Base-by-base conservation (phyloP, 2,329 filamentous ascomycete species). In the Colletotrichum nymphaeae region DNA sequence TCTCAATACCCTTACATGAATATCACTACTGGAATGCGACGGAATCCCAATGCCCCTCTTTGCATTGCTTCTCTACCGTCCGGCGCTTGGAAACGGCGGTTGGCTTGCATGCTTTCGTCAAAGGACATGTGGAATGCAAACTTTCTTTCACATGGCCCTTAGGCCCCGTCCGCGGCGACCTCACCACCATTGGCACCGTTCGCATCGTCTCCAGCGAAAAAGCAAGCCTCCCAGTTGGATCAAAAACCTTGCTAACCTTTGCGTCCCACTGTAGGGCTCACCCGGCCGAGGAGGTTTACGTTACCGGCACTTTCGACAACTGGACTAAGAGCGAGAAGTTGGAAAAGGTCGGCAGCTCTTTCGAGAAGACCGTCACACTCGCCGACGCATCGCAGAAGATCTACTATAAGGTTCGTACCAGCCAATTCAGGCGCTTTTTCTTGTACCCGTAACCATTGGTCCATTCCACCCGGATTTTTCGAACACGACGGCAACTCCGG, bases 221-320 rank as follows among this genome's bases (percentile, higher is more conserved):
- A 32, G 63, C 64, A 64, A 37, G 68, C 63, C n/a, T 35, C 24
- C 19, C 5, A 32, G 26, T n/a, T 30, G 14, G n/a, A 58, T 9
- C 22, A 55, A 14, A 37, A 60, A 62, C 66, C 26, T 63, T 49
- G 73, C 73, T 75, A 72, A 75, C 69, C 35, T 62, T 28, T 52
- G 9, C 42, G 55, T 65, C 32, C 63, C 52, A 8, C n/a, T 80
- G 77, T 84, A 98, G 96, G 96, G 91, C 93, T 81, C 92, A 97
- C 83, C 87, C 91, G 78, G 95, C 94, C 81, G 89, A 92, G 77
- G 93, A 97, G 81, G 96, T 98, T 83, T 96, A 93, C 84, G 97
- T 98, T 78, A 98, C 96, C 53, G 97, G 97, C 81, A 96, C 94
- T 75, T 98, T 98, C 82, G 96, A 98, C 85, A 90, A 94, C 86